Evolutionary conservation across 805 yeast species (phyloP).

Genomic region (Barnettozyma vustinii): DNA sequence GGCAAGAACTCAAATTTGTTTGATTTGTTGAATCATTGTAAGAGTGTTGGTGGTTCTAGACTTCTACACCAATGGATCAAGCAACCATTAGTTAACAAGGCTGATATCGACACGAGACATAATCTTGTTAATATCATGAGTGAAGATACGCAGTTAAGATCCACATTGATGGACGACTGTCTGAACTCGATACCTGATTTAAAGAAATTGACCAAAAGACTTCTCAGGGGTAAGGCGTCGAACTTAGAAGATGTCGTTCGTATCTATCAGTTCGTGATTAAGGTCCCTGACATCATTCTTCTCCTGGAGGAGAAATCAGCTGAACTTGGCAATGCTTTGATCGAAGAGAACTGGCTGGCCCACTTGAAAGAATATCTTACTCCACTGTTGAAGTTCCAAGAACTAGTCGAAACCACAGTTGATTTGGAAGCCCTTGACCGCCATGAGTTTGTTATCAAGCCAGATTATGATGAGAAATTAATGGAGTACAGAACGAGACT

Average conservation of each 20-base stretch:
- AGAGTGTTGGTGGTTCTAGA: constrained; percentile 84
- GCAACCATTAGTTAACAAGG: constrained; percentile 76
- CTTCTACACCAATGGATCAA: constrained; percentile 90
- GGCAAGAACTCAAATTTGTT: constrained; percentile 56
- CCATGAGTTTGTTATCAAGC: constrained; percentile 79
- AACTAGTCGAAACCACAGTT: constrained; percentile 86
- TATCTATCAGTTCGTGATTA: constrained; percentile 71
- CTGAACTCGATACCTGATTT: constrained; percentile 78
- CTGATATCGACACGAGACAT: constrained; percentile 63
- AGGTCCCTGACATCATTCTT: constrained; percentile 63
- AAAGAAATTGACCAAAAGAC: constrained; percentile 65
- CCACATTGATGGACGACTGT: constrained; percentile 59
- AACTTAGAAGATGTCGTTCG: constrained; percentile 85
- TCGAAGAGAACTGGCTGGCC: constrained; percentile 48
- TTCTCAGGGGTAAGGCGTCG: constrained; percentile 43
- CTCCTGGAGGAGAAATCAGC: constrained; percentile 41
- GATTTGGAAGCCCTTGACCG: constrained; percentile 79
- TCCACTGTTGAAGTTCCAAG: constrained; percentile 65
- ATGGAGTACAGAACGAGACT: constrained; percentile 53
- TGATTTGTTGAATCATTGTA: constrained; percentile 84
- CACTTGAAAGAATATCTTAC: constrained; percentile 46
- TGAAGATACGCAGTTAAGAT: constrained; percentile 63
- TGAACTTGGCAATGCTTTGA: constrained; percentile 28
- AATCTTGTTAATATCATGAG: constrained; percentile 66
- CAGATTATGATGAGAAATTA: constrained; percentile 83